Percentiles rank a stretch among this genome's conserved stretches.
Evolutionary conservation across 2,329 filamentous ascomycete genomes (phyloP).

Genomic region (Aspergillus quadrilineatus): DNA sequence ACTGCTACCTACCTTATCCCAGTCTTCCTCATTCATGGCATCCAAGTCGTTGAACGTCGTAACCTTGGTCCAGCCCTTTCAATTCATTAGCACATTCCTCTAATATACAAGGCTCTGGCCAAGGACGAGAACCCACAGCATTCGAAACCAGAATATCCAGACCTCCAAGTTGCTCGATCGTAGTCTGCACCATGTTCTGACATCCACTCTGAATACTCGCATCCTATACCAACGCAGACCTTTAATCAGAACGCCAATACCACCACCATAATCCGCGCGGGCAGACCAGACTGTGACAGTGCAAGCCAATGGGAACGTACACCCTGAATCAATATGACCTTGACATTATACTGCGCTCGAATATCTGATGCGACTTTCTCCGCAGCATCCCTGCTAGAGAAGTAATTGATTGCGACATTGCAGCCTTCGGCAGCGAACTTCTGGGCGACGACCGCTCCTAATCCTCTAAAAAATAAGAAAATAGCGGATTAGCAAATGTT

Average conservation of each 20-base stretch:
- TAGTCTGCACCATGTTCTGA: slow-evolving; percentile 57
- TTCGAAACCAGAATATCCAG: slow-evolving; percentile 79
- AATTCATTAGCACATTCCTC: slow-evolving; percentile 2
- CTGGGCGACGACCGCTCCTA: slow-evolving; percentile 67
- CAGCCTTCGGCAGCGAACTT: slow-evolving; percentile 68
- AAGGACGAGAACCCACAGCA: slow-evolving; percentile 48
- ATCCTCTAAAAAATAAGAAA: slow-evolving; percentile 53
- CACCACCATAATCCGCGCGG: neutral
- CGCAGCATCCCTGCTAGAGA: slow-evolving; percentile 60
- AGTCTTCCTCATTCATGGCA: slow-evolving; percentile 60
- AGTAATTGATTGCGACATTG: slow-evolving; percentile 73
- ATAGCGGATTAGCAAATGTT: neutral
- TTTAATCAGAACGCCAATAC: slow-evolving; percentile 6
- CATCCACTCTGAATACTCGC: slow-evolving; percentile 62
- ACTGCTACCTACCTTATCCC: slow-evolving; percentile 55
- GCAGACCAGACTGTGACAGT: neutral
- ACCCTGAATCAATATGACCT: slow-evolving; percentile 60
- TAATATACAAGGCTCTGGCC: neutral
- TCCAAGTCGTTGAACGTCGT: slow-evolving; percentile 58
- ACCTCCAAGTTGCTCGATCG: slow-evolving; percentile 61
- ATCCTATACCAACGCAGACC: slow-evolving; percentile 48
- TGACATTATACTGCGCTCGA: slow-evolving; percentile 50
- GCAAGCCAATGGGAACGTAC: slow-evolving; percentile 38
- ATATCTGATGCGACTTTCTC: slow-evolving; percentile 59
- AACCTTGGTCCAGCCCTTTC: slow-evolving; percentile 62